These are phyloP conservation scores for Ophiocordyceps camponoti-saundersi DNA, from an alignment of 2,329 filamentous ascomycete genomes.

Conservation along the genomic window DNA sequence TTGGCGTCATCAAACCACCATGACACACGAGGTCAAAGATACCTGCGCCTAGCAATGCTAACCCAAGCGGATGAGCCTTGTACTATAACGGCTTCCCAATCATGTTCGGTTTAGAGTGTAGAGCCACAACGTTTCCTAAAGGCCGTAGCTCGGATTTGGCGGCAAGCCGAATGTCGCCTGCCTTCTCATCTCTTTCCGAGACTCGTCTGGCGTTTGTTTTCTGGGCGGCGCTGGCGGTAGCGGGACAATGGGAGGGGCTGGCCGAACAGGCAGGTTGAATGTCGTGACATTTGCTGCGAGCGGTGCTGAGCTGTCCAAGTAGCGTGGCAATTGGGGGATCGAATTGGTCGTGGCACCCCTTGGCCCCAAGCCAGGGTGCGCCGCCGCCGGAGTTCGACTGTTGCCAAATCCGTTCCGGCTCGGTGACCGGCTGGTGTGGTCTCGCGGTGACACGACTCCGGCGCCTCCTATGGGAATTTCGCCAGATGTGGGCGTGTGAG, in stretches of 20 bases:
- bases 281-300: constrained; percentile 29
- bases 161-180: constrained; percentile 35
- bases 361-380: constrained; percentile 35
- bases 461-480: constrained; percentile 51
- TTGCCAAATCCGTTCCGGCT: constrained; percentile 30
- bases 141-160: constrained; percentile 21
- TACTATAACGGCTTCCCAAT: constrained; percentile 3
- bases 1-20: neutral
- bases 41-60: constrained; percentile 18
- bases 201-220: constrained; percentile 37
- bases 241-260: constrained; percentile 39
- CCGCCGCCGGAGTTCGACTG: constrained; percentile 20
- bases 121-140: constrained; percentile 6
- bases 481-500: constrained; percentile 49
- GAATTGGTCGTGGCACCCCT: constrained; percentile 35
- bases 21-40: constrained; percentile 6
- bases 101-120: neutral
- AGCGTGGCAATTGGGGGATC: constrained; percentile 27
- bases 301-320: constrained; percentile 19
- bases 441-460: constrained; percentile 35
- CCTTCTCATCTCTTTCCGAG: constrained; percentile 32
- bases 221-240: constrained; percentile 43
- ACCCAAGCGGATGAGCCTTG: constrained; percentile 7
- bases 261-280: constrained; percentile 48
- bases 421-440: constrained; percentile 34